Conservation (phyloP, 352 stramenopile species). For the Peronosclerospora sorghi region DNA sequence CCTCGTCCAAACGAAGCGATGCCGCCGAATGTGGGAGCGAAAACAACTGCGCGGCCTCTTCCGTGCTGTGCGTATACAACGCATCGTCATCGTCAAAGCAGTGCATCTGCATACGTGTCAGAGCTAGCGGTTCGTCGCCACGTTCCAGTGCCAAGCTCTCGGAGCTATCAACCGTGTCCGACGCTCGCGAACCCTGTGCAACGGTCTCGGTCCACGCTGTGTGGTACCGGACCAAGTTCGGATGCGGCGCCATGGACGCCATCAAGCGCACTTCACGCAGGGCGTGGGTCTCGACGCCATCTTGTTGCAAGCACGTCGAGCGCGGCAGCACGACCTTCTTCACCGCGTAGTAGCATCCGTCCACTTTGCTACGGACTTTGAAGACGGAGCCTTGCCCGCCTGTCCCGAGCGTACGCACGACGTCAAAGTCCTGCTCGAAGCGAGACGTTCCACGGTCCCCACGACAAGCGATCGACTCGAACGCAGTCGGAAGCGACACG, state of each 20-base stretch:
- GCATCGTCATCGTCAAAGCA: constrained; percentile 23
- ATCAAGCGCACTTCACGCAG: constrained; percentile 70
- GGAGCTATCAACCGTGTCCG: constrained; percentile 24
- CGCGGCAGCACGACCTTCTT: constrained; percentile 60
- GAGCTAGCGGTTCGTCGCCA: constrained; percentile 6
- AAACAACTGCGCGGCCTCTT: constrained; percentile 35
- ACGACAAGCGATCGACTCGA: neutral
- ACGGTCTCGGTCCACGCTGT: constrained; percentile 69
- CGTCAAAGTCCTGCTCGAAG: constrained; percentile 68
- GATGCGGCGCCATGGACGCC: constrained; percentile 52
- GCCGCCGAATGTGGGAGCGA: constrained; percentile 36
- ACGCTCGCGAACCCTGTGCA: constrained; percentile 14
- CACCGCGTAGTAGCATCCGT: constrained; percentile 63
- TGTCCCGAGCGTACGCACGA: constrained; percentile 46
- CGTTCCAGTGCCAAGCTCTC: constrained; percentile 20
- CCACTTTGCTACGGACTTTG: constrained; percentile 62
- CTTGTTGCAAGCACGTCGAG: constrained; percentile 27
- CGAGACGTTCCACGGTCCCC: constrained; percentile 19
- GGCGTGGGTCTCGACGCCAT: constrained; percentile 38
- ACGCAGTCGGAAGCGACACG: constrained; percentile 6
- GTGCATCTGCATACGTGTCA: constrained; percentile 21
- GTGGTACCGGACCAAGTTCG: constrained; percentile 74
- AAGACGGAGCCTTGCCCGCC: constrained; percentile 66
- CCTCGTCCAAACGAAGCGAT: constrained; percentile 45
- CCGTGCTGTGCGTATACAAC: constrained; percentile 8